Evolutionary conservation across 2,329 filamentous ascomycete genomes (phyloP).

Genomic region (Ophiostoma montium): DNA sequence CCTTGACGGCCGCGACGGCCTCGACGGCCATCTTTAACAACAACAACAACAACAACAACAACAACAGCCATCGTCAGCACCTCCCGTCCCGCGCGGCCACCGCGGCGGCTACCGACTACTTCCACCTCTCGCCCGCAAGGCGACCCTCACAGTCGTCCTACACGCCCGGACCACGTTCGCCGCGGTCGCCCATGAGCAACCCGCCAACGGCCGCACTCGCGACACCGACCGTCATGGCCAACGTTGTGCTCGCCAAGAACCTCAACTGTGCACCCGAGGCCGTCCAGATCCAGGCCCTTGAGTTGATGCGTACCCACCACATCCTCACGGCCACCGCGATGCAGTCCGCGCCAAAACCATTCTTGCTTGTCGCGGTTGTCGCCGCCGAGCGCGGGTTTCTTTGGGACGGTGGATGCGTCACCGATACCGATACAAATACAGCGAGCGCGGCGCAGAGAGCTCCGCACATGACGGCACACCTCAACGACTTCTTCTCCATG

Average conservation of each 20-base stretch:
- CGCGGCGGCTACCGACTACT: constrained; percentile 13
- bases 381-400: constrained; percentile 30
- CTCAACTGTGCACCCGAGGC: constrained; percentile 58
- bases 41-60: constrained; percentile 11
- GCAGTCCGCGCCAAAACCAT: constrained; percentile 60
- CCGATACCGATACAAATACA: neutral
- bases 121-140: constrained; percentile 7
- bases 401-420: constrained; percentile 1
- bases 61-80: constrained; percentile 4
- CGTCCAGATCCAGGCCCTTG: constrained; percentile 66
- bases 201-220: constrained; percentile 10
- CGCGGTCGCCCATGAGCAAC: neutral
- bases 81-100: neutral
- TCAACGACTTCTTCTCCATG: constrained; percentile 77
- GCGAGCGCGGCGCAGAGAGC: constrained; percentile 11
- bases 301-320: constrained; percentile 67
- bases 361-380: constrained; percentile 68
- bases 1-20: constrained; percentile 17
- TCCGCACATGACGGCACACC: constrained; percentile 37
- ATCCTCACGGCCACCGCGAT: constrained; percentile 64
- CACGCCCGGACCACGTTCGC: neutral
- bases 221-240: constrained; percentile 43
- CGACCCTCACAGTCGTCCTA: constrained; percentile 1
- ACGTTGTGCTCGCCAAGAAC: constrained; percentile 70
- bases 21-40: constrained; percentile 1